phyloP scores from a whole-genome alignment of 2,329 filamentous ascomycete genomes.

The Gaeumannomyces tritici region DNA sequence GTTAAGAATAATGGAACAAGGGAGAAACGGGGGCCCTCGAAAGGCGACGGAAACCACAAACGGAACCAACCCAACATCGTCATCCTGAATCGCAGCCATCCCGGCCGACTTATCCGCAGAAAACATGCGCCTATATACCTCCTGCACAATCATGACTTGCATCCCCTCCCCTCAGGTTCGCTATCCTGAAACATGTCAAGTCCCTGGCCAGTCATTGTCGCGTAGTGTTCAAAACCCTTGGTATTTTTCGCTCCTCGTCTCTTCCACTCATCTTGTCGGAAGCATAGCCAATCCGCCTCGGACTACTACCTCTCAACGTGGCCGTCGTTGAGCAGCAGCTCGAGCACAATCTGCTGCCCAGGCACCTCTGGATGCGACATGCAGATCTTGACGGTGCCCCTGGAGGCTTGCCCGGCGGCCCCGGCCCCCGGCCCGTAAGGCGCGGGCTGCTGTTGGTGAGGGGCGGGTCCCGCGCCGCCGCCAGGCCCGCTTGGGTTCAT shows the following conservation, averaged over 20 bases:
- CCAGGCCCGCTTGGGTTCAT: constrained; percentile 11
- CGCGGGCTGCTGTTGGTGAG: constrained; percentile 7
- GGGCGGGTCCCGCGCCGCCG: constrained; percentile 15
- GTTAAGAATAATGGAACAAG: background rate
- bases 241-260: background rate
- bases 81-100: background rate
- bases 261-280: background rate
- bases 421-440: constrained; percentile 1
- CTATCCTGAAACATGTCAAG: background rate
- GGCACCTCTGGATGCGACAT: constrained; percentile 90
- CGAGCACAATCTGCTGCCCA: constrained; percentile 78
- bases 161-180: background rate
- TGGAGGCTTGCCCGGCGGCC: constrained; percentile 31
- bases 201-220: background rate
- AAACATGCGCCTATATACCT: background rate
- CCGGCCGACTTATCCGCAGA: background rate
- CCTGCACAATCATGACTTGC: background rate
- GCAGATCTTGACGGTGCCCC: constrained; percentile 81
- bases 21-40: background rate
- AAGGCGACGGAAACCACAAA: background rate
- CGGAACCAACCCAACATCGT: background rate
- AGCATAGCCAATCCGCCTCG: background rate
- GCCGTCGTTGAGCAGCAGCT: constrained; percentile 86
- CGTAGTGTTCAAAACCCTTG: background rate
- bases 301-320: constrained; percentile 47